Percentiles rank a stretch among this genome's conserved stretches.
phyloP scores from a whole-genome alignment of 2,329 filamentous ascomycete genomes.

The Ceratocystis alfenasii region DNA sequence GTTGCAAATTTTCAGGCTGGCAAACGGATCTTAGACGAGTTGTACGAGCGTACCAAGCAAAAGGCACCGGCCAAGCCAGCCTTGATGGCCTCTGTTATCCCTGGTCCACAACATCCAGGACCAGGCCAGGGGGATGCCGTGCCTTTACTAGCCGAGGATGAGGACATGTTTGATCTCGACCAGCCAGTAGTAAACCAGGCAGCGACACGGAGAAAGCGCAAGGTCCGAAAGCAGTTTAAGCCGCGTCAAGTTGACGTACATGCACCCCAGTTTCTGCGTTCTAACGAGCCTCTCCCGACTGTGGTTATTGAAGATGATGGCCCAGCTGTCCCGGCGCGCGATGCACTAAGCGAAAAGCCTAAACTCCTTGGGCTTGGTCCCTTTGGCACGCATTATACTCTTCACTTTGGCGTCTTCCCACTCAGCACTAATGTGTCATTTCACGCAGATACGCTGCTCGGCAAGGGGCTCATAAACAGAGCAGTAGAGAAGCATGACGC shows the following conservation, averaged over 20 bases:
- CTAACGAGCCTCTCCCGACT: slow-evolving; percentile 39
- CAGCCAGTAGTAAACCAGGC: neutral
- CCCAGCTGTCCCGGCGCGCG: neutral
- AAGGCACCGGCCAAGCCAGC: slow-evolving; percentile 25
- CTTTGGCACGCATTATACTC: slow-evolving; percentile 49
- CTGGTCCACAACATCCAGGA: neutral
- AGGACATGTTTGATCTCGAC: slow-evolving; percentile 15
- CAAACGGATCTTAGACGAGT: slow-evolving; percentile 44
- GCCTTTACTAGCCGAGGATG: neutral
- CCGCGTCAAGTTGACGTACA: slow-evolving; percentile 39
- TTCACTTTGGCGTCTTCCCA: slow-evolving; percentile 52
- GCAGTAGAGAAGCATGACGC: slow-evolving; percentile 29
- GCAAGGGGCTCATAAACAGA: slow-evolving; percentile 39
- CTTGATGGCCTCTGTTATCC: slow-evolving; percentile 11
- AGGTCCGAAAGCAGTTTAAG: slow-evolving; percentile 34
- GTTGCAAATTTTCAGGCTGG: slow-evolving; percentile 36
- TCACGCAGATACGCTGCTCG: slow-evolving; percentile 47
- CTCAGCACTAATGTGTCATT: slow-evolving; percentile 46
- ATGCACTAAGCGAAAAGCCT: slow-evolving; percentile 21
- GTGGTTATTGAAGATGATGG: slow-evolving; percentile 16
- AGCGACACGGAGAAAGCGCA: slow-evolving; percentile 22
- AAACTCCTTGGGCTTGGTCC: slow-evolving; percentile 44
- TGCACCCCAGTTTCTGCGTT: slow-evolving; percentile 42
- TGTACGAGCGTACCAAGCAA: slow-evolving; percentile 36
- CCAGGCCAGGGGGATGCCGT: too few relatives aligned